Conservation (phyloP, 495 filamentous ascomycete species). For the Pyrenopolyporus hunteri region DNA sequence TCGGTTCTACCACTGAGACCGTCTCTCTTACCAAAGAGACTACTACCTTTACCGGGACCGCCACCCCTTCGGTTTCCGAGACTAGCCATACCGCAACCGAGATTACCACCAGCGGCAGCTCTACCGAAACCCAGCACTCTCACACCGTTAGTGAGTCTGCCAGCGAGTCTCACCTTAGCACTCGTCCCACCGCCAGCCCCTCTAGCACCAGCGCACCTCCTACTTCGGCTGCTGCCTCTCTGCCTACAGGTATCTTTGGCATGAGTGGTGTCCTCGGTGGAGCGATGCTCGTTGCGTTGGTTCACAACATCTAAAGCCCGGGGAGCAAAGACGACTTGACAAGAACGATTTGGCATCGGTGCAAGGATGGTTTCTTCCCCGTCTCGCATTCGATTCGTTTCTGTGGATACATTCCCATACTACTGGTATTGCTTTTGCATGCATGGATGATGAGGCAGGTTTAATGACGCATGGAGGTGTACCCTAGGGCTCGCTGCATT, state of each 20-base stretch:
- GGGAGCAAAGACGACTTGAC: constrained; percentile 1
- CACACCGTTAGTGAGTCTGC: constrained; percentile 12
- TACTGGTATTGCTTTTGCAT: constrained; percentile 28
- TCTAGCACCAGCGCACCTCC: constrained; percentile 29
- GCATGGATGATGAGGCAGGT: constrained; percentile 24
- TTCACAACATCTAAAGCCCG: constrained; percentile 34
- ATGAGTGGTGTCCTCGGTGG: constrained; percentile 44
- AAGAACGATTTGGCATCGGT: not conserved
- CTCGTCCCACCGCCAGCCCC: constrained; percentile 18
- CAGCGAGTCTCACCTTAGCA: constrained; percentile 21
- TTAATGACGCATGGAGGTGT: constrained; percentile 23
- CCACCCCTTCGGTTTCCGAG: constrained; percentile 19
- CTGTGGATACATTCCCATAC: constrained; percentile 32
- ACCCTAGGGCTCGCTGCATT: constrained; percentile 28
- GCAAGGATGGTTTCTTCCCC: constrained; percentile 14
- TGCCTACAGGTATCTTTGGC: constrained; percentile 38
- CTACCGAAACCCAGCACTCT: constrained; percentile 20
- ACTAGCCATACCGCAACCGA: constrained; percentile 19
- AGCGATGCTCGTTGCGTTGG: constrained; percentile 31
- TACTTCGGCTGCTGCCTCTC: constrained; percentile 15
- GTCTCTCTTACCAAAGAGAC: not conserved
- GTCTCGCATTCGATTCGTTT: constrained; percentile 25
- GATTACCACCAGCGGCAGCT: constrained; percentile 1
- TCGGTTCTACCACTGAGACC: constrained; percentile 2
- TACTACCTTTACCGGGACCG: constrained; percentile 1